These are phyloP conservation scores for Coniferiporia weirii DNA, from an alignment of 1,284 basidiomycete genomes.

Conservation along the genomic window DNA sequence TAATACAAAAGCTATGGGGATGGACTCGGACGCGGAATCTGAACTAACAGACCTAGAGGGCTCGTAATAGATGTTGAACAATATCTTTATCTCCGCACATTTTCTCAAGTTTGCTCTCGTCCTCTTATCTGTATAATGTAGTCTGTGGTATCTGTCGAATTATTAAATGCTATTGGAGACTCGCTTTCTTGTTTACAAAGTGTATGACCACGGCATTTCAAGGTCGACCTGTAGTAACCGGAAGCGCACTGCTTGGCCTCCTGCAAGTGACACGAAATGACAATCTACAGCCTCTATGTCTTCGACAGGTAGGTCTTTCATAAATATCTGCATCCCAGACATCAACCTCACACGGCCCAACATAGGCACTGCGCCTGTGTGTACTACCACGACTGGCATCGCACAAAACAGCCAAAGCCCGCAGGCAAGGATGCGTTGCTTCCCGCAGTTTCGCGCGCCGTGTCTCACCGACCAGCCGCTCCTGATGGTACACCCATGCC, in stretches of 20 bases:
- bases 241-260: not conserved
- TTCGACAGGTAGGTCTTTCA: conserved; percentile 4
- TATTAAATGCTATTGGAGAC: not conserved
- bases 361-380: conserved; percentile 83
- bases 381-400: conserved; percentile 93
- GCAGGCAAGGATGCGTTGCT: conserved; percentile 68
- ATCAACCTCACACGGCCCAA: not conserved
- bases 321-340: not conserved
- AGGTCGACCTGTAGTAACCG: not conserved
- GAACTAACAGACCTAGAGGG: conserved; percentile 18
- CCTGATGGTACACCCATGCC: conserved; percentile 30
- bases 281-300: conserved; percentile 12
- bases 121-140: not conserved
- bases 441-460: conserved; percentile 66
- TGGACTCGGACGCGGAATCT: conserved; percentile 10
- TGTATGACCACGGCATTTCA: not conserved
- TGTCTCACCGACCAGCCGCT: conserved; percentile 39
- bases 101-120: not conserved
- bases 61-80: not conserved
- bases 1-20: not conserved
- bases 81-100: not conserved
- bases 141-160: not conserved
- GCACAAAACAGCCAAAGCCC: conserved; percentile 66
- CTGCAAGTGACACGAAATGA: not conserved
- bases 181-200: not conserved